Evolutionary conservation across 2,329 filamentous ascomycete genomes (phyloP).

Genomic region (Fusarium sp.): DNA sequence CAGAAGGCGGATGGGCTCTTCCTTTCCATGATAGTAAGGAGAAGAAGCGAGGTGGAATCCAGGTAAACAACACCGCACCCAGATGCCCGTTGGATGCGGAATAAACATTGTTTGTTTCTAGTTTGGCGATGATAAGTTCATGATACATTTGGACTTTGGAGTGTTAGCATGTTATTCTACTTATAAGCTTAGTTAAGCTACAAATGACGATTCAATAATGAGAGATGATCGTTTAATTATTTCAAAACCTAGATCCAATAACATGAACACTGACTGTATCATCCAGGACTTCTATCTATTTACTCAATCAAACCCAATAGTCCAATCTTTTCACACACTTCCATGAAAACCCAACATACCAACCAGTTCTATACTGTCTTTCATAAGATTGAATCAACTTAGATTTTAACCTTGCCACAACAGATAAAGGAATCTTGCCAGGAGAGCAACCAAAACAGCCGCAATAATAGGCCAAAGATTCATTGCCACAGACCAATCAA

Average conservation of each 20-base stretch:
- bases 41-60: constrained; percentile 89
- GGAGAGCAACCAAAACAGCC: constrained; percentile 11
- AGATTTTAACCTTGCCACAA: neutral
- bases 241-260: neutral
- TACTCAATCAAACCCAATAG: neutral
- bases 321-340: neutral
- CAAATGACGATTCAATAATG: neutral
- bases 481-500: constrained; percentile 28
- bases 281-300: neutral
- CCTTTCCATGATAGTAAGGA: constrained; percentile 84
- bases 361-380: neutral
- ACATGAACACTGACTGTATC: too few relatives aligned
- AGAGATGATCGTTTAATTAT: neutral
- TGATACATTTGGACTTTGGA: constrained; percentile 2
- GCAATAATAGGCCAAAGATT: neutral
- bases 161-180: neutral
- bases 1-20: constrained; percentile 85
- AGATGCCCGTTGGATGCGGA: constrained; percentile 82
- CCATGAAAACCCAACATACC: neutral
- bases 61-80: constrained; percentile 83
- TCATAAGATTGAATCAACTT: too few relatives aligned
- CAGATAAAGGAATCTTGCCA: constrained; percentile 5
- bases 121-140: constrained; percentile 7
- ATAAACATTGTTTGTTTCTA: constrained; percentile 54
- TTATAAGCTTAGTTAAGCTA: neutral